Conservation (phyloP, 306 rosid species). For the Potentilla sterilis region DNA sequence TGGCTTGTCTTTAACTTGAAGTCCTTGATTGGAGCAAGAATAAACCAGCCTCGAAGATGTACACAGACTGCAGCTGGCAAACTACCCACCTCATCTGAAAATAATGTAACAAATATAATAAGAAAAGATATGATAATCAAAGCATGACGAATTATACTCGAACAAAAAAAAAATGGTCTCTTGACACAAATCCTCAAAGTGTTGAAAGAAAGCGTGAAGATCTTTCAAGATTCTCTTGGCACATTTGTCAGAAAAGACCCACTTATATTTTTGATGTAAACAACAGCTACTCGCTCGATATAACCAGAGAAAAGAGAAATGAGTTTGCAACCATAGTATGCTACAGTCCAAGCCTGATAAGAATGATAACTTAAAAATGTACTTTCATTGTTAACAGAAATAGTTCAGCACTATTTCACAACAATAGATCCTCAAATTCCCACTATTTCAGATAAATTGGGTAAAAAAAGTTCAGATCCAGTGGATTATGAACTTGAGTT, state of each 20-base stretch:
- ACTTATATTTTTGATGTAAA: background rate
- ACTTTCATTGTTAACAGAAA: background rate
- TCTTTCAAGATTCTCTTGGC: background rate
- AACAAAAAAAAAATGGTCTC: background rate
- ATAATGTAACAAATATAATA: background rate
- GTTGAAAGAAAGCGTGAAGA: background rate
- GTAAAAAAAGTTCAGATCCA: background rate
- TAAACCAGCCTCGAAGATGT: background rate
- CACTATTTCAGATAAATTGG: background rate
- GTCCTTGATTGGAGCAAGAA: background rate
- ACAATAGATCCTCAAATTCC: background rate
- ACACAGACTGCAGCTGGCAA: background rate
- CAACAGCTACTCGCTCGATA: background rate
- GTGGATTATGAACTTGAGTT: background rate
- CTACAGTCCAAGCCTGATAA: background rate
- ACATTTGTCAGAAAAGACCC: background rate
- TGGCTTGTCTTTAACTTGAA: background rate
- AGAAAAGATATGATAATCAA: background rate
- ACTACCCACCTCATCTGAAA: background rate
- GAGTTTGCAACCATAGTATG: background rate
- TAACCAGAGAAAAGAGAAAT: background rate
- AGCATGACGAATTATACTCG: no score
- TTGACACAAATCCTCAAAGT: background rate
- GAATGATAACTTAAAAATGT: background rate
- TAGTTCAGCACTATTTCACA: background rate